Base-by-base conservation (phyloP, 2,329 filamentous ascomycete genomes). In the Nemania sp. region DNA sequence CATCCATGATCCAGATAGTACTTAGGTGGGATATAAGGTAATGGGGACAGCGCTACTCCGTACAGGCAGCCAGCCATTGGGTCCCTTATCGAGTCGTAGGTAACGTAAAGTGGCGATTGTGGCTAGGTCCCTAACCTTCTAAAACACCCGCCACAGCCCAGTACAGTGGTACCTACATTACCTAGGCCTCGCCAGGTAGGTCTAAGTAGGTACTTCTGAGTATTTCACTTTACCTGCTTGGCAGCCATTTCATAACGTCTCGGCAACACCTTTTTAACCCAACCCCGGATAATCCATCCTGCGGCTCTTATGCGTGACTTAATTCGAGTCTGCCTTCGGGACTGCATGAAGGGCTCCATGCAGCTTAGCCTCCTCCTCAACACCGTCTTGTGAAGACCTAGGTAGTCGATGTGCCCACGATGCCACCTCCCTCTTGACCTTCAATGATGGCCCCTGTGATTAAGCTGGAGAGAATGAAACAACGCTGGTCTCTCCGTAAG, bases 111-210 rank as follows among this genome's bases (percentile, higher is more conserved):
- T n/a, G n/a, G n/a, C n/a, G n/a, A n/a, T n/a, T n/a, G n/a, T n/a
- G n/a, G n/a, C n/a, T n/a, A n/a, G n/a, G n/a, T n/a, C n/a, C n/a
- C n/a, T n/a, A n/a, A n/a, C n/a, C n/a, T n/a, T 41, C 35, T 6
- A 11, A 7, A 22, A 24, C 54, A 57, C 38, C 27, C 41, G 55
- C 54, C 54, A 57, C 54, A 56, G 15, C 29, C 7, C 24, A 20
- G 43, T 47, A 20, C 11, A n/a, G 7, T 45, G 41, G 11, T 11
- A 35, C 32, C 5, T 11, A 35, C 5, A 35, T 5, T 35, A 35
- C 18, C 41, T 45, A 4, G 41, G 11, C 43, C 18, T 47, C 8
- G 20, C 18, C 3, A 47, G 11, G 18, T 8, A 13, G 5, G n/a
- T n/a, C n/a, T n/a, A n/a, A n/a, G n/a, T n/a, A n/a, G n/a, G n/a